phyloP scores from a whole-genome alignment of 371 early-diverging fungal genomes.

The Actinomucor elegans region DNA sequence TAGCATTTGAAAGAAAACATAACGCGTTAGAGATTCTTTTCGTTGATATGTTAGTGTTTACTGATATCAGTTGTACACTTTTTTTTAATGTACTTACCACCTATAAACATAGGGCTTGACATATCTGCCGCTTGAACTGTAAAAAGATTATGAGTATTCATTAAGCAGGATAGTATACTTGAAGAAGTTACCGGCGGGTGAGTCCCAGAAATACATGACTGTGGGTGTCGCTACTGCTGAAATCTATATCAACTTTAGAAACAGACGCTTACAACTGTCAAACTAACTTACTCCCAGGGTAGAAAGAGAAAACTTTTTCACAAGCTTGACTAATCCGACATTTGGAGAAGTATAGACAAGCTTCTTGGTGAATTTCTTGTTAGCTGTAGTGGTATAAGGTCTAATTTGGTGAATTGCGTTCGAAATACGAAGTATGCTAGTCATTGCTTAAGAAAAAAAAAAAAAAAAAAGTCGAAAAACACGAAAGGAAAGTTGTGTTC shows the following conservation, averaged over 20 bases:
- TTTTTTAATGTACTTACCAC: constrained; percentile 25
- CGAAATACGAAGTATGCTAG: too few species aligned
- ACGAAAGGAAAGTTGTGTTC: too few species aligned
- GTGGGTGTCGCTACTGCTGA: constrained; percentile 42
- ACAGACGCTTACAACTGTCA: neutral
- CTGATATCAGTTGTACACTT: neutral
- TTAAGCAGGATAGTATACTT: too few species aligned
- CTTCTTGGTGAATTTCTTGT: neutral
- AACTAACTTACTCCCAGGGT: constrained; percentile 35
- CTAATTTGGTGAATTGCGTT: neutral
- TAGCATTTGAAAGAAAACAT: constrained; percentile 23
- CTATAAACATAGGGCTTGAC: constrained; percentile 35
- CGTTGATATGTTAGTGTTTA: neutral
- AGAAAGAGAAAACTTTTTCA: constrained; percentile 43
- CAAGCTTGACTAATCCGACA: constrained; percentile 31
- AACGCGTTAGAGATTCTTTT: constrained; percentile 36
- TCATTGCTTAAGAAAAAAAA: too few species aligned
- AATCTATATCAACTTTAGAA: constrained; percentile 20
- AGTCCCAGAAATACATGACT: constrained; percentile 45
- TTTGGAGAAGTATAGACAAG: constrained; percentile 41
- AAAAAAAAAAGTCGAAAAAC: too few species aligned
- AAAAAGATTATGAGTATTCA: neutral
- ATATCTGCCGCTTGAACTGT: constrained; percentile 36
- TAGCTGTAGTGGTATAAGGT: neutral
- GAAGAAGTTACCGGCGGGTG: constrained; percentile 36